Evolutionary conservation across 2,329 filamentous ascomycete genomes (phyloP).

Genomic region (Xylaria sp.): DNA sequence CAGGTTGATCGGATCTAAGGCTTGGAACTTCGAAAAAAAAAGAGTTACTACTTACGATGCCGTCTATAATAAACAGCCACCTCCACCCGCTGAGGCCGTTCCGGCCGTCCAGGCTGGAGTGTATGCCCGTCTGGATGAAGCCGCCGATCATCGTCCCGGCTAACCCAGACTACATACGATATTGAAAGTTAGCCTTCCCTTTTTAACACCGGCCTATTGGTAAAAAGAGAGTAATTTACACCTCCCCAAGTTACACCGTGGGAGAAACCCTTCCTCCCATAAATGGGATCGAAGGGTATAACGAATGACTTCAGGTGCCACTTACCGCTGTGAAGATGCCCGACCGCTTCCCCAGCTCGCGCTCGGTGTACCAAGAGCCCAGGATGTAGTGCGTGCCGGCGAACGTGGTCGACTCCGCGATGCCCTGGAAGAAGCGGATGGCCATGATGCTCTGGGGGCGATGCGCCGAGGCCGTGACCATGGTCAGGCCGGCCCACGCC

Average conservation of each 20-base stretch:
- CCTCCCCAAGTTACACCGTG: no score
- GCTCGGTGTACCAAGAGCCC: slow-evolving; percentile 62
- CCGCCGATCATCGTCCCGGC: slow-evolving; percentile 65
- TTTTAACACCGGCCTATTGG: no score
- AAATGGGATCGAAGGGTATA: background rate
- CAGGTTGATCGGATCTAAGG: background rate
- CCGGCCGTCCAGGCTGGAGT: slow-evolving; percentile 48
- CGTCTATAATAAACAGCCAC: slow-evolving; percentile 47
- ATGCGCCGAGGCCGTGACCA: slow-evolving; percentile 58
- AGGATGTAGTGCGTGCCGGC: slow-evolving; percentile 62
- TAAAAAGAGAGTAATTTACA: no score
- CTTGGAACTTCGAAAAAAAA: background rate
- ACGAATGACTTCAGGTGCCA: background rate
- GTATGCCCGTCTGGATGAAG: slow-evolving; percentile 61
- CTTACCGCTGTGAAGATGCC: slow-evolving; percentile 58
- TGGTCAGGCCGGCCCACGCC: slow-evolving; percentile 65
- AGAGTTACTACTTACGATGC: slow-evolving; percentile 24
- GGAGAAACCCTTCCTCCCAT: background rate
- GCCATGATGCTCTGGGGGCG: slow-evolving; percentile 60
- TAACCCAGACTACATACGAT: slow-evolving; percentile 52
- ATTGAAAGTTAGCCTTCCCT: no score
- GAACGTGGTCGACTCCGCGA: slow-evolving; percentile 60
- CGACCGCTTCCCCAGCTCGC: slow-evolving; percentile 63
- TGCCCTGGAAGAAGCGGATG: slow-evolving; percentile 59
- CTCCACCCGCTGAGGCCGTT: slow-evolving; percentile 58